phyloP scores from a whole-genome alignment of 805 yeast genomes.

The Pichia nanzhaoensis region DNA sequence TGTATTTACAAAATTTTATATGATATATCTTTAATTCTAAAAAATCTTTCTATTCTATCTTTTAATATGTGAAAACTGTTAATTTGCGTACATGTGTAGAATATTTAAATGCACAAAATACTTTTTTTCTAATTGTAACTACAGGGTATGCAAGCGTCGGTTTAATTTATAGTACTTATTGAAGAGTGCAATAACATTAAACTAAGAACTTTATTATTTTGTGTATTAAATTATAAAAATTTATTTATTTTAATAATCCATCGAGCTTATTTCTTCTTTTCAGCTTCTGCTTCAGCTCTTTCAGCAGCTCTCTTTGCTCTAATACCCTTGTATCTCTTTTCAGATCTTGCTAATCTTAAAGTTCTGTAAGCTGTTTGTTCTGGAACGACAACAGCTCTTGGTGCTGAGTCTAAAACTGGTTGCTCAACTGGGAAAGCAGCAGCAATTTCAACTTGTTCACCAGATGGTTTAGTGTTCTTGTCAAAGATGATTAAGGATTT shows the following conservation, averaged over 20 bases:
- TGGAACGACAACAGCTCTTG: constrained; percentile 83
- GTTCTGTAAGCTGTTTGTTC: constrained; percentile 81
- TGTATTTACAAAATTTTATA: neutral
- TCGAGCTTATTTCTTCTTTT: constrained; percentile 82
- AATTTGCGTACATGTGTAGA: too few relatives aligned
- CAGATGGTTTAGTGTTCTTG: constrained; percentile 71
- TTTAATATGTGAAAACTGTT: too few relatives aligned
- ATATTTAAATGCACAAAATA: too few relatives aligned
- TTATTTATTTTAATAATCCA: neutral
- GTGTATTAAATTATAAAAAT: neutral
- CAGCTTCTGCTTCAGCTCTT: constrained; percentile 99
- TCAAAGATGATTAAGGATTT: constrained; percentile 94
- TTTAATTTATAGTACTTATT: too few relatives aligned
- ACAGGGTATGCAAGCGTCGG: too few relatives aligned
- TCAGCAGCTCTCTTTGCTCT: constrained; percentile 97
- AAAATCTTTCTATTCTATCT: neutral
- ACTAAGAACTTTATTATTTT: neutral
- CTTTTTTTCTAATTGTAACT: constrained; percentile 1
- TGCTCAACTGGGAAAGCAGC: constrained; percentile 90
- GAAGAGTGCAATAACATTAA: neutral
- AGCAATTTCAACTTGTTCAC: constrained; percentile 72
- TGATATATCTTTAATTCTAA: neutral
- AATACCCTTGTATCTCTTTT: constrained; percentile 89
- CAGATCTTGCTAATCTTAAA: constrained; percentile 91
- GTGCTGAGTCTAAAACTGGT: constrained; percentile 60